These are phyloP conservation scores for Xylaria grammica DNA, from an alignment of 495 filamentous ascomycete genomes.

Conservation along the genomic window DNA sequence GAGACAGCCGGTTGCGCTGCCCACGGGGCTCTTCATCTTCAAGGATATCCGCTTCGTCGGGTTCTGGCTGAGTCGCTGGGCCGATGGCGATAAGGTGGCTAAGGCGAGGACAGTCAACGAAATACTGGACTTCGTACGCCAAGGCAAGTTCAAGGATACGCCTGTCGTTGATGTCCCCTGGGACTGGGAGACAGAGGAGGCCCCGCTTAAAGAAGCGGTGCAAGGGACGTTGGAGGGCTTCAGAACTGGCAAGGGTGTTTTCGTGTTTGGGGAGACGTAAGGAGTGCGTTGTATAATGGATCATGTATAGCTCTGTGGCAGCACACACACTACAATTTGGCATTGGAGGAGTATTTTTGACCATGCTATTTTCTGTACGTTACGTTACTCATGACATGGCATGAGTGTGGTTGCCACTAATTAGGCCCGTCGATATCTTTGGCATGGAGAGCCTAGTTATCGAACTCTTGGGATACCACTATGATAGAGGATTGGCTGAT, in stretches of 20 bases:
- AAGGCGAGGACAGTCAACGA: constrained; percentile 82
- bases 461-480: not conserved
- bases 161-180: constrained; percentile 80
- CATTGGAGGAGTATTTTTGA: no score
- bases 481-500: not conserved
- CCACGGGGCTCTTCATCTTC: constrained; percentile 85
- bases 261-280: constrained; percentile 69
- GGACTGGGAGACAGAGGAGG: constrained; percentile 76
- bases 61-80: constrained; percentile 95
- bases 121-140: constrained; percentile 73
- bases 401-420: no score
- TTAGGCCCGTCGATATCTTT: not conserved
- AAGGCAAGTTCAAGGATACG: constrained; percentile 79
- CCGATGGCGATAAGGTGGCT: constrained; percentile 71
- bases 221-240: constrained; percentile 79
- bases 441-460: not conserved
- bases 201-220: constrained; percentile 65
- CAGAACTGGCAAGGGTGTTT: constrained; percentile 84
- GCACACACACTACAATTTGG: no score
- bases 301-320: no score
- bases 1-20: constrained; percentile 77
- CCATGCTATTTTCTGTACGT: no score
- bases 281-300: not conserved
- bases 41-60: constrained; percentile 85
- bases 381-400: no score